Evolutionary conservation across 2,329 filamentous ascomycete species (phyloP).

Genomic region (Botryosphaeria agaves): DNA sequence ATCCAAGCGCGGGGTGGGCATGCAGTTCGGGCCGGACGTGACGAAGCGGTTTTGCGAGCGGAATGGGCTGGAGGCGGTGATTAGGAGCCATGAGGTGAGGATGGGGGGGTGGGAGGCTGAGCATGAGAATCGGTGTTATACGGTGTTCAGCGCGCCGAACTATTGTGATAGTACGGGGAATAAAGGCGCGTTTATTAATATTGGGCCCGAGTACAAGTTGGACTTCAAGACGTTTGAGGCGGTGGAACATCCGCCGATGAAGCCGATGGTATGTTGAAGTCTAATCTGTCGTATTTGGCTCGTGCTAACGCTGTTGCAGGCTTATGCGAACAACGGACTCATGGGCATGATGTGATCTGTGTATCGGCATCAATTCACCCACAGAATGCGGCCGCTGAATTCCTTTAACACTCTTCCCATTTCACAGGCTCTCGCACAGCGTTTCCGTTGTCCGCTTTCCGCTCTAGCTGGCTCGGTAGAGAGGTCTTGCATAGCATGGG

Average conservation of each 20-base stretch:
- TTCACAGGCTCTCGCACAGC: no score
- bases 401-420: no score
- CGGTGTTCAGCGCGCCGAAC: constrained; percentile 89
- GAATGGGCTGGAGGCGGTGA: constrained; percentile 87
- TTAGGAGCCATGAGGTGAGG: constrained; percentile 91
- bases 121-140: constrained; percentile 66
- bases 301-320: constrained; percentile 27
- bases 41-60: constrained; percentile 94
- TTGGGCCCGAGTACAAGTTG: constrained; percentile 80
- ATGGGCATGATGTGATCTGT: constrained; percentile 59
- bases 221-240: constrained; percentile 89
- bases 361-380: no score
- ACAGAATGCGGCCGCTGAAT: no score
- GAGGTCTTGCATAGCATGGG: no score
- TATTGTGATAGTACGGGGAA: constrained; percentile 98
- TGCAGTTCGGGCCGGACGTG: constrained; percentile 93
- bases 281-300: constrained; percentile 1
- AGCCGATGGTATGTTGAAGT: constrained; percentile 52
- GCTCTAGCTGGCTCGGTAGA: no score
- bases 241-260: constrained; percentile 88
- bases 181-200: constrained; percentile 96
- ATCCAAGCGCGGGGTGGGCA: constrained; percentile 88
- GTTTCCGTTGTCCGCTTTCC: no score
- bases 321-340: constrained; percentile 71
- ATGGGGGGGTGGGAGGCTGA: constrained; percentile 99